phyloP scores from a whole-genome alignment of 2,329 filamentous ascomycete genomes.

The Tetracladium maxilliforme region DNA sequence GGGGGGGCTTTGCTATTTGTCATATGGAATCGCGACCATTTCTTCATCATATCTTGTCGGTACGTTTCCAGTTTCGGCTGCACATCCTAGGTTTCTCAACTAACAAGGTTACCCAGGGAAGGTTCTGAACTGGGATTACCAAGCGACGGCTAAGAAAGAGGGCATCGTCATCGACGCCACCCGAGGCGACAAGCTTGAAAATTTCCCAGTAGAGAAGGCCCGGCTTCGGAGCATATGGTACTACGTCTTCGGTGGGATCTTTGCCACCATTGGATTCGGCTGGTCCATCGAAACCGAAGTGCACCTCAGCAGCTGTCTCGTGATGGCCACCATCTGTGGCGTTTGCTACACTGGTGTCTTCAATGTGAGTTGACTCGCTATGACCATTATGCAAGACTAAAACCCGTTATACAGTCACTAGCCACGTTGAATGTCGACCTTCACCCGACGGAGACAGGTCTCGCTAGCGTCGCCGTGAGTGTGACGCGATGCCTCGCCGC shows the following conservation, averaged over 20 bases:
- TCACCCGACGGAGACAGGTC: conserved; percentile 7
- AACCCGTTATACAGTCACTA: no score
- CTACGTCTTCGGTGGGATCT: conserved; percentile 5
- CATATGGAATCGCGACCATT: no score
- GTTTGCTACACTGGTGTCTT: conserved; percentile 8
- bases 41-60: no score
- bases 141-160: conserved; percentile 25
- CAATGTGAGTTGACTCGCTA: conserved; percentile 5
- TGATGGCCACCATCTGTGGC: conserved; percentile 6
- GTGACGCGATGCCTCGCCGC: conserved; percentile 7
- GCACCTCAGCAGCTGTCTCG: no score
- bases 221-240: conserved; percentile 5
- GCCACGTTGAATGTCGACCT: conserved; percentile 10
- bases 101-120: no score
- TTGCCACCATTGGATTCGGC: conserved; percentile 10
- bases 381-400: conserved; percentile 6
- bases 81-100: no score
- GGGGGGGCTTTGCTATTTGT: no score
- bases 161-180: conserved; percentile 26
- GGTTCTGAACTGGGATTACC: conserved; percentile 39
- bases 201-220: conserved; percentile 15
- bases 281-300: conserved; percentile 9
- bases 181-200: conserved; percentile 26
- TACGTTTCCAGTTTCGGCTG: no score
- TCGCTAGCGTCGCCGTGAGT: conserved; percentile 6